Base-by-base conservation (phyloP, 2,329 filamentous ascomycete species). In the Cyclaneusma minus region DNA sequence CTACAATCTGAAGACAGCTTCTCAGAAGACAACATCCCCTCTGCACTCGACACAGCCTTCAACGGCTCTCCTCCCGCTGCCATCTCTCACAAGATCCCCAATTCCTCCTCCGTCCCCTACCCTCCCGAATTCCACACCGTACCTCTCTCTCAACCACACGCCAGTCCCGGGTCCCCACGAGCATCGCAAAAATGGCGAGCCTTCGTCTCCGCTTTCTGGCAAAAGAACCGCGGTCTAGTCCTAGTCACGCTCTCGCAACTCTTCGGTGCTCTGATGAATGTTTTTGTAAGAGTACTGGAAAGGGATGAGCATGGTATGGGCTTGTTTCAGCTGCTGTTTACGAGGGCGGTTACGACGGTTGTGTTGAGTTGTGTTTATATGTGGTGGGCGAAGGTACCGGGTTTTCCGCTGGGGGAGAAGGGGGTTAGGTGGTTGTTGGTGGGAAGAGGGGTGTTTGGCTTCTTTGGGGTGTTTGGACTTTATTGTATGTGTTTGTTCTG, bases 221-320 rank as follows among this genome's bases (percentile, higher is more conserved):
- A 51, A 4, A 54, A 58, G 28, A 84, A 89, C 42, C 74, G 76
- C 37, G 79, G 80, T 2, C 63, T 85, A 12, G 56, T 77, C 13
- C 58, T 84, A 22, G 80, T 93, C 22, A 57, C 84, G 11, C 34
- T 75, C 3, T 67, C 82, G 0, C 83, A 92, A 49, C 56, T 89
- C 18, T 93, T 93, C 40, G 82, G 76, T 2, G 73, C 77, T 0
- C 51, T 80, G 27, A 93, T 93, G 85, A 91, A 89, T 47, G 68
- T 91, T 7, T 71, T 72, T 21, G 80, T 82, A 1, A 64, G 83
- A 12, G 49, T 87, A 7, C 56, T 93, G 20, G 81, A 91, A 46
- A 60, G 77, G 11, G 60, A 78, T 36, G 75, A 68, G 29, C 61
- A 72, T 24, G 69, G 69, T 3, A 75, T 91, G 58, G 70, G 89